These are phyloP conservation scores for Podosphaera aphanis DNA, from an alignment of 2,329 filamentous ascomycete species.

Conservation along the genomic window DNA sequence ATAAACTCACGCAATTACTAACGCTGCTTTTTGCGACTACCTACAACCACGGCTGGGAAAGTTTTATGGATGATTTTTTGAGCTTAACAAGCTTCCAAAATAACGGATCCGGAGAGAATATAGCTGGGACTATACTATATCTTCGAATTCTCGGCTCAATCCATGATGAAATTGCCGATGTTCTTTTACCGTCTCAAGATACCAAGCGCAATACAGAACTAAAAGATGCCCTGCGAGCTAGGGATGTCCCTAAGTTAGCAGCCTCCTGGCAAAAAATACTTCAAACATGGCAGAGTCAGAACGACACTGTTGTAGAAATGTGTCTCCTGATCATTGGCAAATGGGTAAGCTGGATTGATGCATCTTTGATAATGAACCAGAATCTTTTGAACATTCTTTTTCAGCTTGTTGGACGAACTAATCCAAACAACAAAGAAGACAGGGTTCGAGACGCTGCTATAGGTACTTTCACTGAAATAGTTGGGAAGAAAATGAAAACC, in stretches of 20 bases:
- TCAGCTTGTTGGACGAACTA: conserved; percentile 60
- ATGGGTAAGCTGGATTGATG: conserved; percentile 98
- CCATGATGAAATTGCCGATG: conserved; percentile 92
- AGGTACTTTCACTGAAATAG: conserved; percentile 85
- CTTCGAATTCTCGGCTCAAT: conserved; percentile 71
- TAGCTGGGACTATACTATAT: conserved; percentile 60
- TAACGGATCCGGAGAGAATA: conserved; percentile 41
- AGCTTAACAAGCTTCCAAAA: conserved; percentile 42
- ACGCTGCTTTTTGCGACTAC: conserved; percentile 79
- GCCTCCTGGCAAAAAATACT: conserved; percentile 82
- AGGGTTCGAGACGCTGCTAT: conserved; percentile 76
- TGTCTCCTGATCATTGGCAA: conserved; percentile 79
- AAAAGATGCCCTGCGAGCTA: conserved; percentile 69
- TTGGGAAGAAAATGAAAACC: conserved; percentile 92
- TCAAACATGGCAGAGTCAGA: conserved; percentile 40
- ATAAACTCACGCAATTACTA: conserved; percentile 88
- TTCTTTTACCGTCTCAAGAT: conserved; percentile 56
- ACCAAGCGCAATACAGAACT: conserved; percentile 68
- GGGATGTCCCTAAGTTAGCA: conserved; percentile 75
- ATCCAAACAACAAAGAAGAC: conserved; percentile 38
- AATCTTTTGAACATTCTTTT: conserved; percentile 68
- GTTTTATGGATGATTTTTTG: conserved; percentile 77
- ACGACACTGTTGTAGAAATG: conserved; percentile 59
- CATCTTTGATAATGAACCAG: conserved; percentile 75
- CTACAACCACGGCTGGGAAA: conserved; percentile 69